Evolutionary conservation across 352 stramenopile species (phyloP).

Genomic region (Globisporangium emineosum): DNA sequence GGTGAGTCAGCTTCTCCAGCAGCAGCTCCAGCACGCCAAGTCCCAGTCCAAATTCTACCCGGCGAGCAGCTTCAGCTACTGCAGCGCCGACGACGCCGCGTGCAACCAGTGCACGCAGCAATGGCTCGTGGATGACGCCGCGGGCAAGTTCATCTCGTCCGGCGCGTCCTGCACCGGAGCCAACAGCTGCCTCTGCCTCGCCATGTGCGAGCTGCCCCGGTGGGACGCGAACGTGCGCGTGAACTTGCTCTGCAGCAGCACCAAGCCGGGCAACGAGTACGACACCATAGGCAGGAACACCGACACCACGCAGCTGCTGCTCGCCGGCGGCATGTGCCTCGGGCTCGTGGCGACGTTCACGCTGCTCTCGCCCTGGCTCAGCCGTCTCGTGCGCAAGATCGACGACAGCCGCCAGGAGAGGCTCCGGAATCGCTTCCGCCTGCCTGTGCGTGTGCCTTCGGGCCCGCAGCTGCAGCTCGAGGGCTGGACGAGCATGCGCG

Average conservation of each 20-base stretch:
- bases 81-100: constrained; percentile 5
- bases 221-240: constrained; percentile 11
- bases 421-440: not conserved
- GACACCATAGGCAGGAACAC: not conserved
- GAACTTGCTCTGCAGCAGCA: not conserved
- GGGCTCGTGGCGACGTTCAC: constrained; percentile 6
- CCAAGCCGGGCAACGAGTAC: not conserved
- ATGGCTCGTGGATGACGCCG: constrained; percentile 1
- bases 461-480: constrained; percentile 15
- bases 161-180: constrained; percentile 14
- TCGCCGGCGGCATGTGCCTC: constrained; percentile 8
- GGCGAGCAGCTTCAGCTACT: constrained; percentile 7
- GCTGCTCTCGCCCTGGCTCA: constrained; percentile 13
- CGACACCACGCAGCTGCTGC: not conserved
- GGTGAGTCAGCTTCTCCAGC: constrained; percentile 22
- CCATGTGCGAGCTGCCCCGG: constrained; percentile 13
- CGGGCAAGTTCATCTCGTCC: not conserved
- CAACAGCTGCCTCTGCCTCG: constrained; percentile 16
- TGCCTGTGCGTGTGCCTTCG: constrained; percentile 9
- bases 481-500: constrained; percentile 20
- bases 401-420: not conserved
- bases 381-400: constrained; percentile 20
- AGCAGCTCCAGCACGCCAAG: constrained; percentile 3
- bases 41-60: constrained; percentile 1
- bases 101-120: constrained; percentile 9